Evolutionary conservation across 768 basidiomycete species (phyloP).

Genomic region (Boletus subcaerulescens): DNA sequence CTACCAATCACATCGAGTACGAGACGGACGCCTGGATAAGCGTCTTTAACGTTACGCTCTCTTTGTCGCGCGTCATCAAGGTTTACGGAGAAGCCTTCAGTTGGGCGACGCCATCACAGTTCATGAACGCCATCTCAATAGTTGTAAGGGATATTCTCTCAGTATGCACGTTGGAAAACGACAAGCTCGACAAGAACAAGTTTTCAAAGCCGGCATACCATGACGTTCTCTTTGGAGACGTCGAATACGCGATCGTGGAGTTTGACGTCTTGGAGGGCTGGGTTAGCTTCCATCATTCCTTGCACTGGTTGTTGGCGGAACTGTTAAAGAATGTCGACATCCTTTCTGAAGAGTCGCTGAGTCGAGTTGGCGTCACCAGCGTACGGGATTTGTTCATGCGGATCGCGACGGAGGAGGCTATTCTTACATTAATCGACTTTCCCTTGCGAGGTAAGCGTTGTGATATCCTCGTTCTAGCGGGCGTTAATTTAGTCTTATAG

Average conservation of each 20-base stretch:
- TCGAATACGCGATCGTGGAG: slow-evolving; percentile 57
- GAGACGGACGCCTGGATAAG: slow-evolving; percentile 97
- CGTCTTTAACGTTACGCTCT: slow-evolving; percentile 93
- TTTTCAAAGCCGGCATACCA: slow-evolving; percentile 65
- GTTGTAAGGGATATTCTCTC: slow-evolving; percentile 71
- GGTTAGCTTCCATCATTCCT: slow-evolving; percentile 91
- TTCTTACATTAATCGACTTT: slow-evolving; percentile 81
- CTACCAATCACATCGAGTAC: slow-evolving; percentile 85
- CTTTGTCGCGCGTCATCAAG: slow-evolving; percentile 84
- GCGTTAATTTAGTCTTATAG: slow-evolving; percentile 36
- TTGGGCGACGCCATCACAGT: slow-evolving; percentile 52
- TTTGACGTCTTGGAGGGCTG: slow-evolving; percentile 79
- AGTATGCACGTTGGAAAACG: slow-evolving; percentile 65
- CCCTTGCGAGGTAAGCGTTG: slow-evolving; percentile 73
- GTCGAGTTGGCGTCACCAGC: slow-evolving; percentile 49
- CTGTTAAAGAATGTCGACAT: slow-evolving; percentile 79
- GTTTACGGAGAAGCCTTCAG: slow-evolving; percentile 83
- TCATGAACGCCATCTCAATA: slow-evolving; percentile 62
- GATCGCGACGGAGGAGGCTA: slow-evolving; percentile 60
- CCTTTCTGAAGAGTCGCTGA: slow-evolving; percentile 53
- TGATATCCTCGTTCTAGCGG: neutral
- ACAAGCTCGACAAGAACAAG: slow-evolving; percentile 63
- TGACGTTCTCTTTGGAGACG: slow-evolving; percentile 60
- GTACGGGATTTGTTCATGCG: slow-evolving; percentile 60
- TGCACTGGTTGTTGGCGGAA: slow-evolving; percentile 90